Base-by-base conservation (phyloP, 2,329 filamentous ascomycete genomes). In the Kalmusia sp. region DNA sequence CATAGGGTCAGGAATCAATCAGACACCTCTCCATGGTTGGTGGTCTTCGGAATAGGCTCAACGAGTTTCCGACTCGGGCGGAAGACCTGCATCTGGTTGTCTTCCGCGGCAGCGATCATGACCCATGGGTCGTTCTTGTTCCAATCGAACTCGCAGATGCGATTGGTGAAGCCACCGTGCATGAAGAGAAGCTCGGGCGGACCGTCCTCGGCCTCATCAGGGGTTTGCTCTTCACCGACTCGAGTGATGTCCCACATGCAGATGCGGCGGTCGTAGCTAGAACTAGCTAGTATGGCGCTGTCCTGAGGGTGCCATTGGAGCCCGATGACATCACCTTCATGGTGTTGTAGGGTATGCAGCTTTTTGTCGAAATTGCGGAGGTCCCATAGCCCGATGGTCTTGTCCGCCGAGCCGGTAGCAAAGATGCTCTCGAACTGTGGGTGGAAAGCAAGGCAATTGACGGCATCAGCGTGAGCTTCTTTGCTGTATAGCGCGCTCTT, bases 131-230 rank as follows among this genome's bases (percentile, higher is more conserved):
- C 92, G 72, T 96, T 96, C 63, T 87, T 86, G 76, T 99, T 99
- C 93, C 93, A 99, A 77, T 90, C 93, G 70, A 99, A 99, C 76
- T 99, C 96, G 30, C 91, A 92, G 57, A 99, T 86, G 62, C 96
- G 90, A 77, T 97, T 97, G 9, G 95, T 99, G 79, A 99, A 96
- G 27, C 95, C 95, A 56, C 95, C 95, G 69, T 99, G 95, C 93
- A 99, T 98, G 78, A 99, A 99, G 1, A 99, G 80, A 40, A 99
- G 82, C 76, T 99, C 95, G 46, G 95, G 93, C 1, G 93, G 91
- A 0, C 95, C 95, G 71, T 99, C 95, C 64, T 98, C 93, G 44
- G 89, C 89, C 74, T 99, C 95, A 62, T 99, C 96, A 2, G 92
- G 92, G 9, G 91, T 88, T 76, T 98, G 95, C 77, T 99, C 95